Evolutionary conservation across 768 basidiomycete species (phyloP).

Genomic region (Russula emetica): DNA sequence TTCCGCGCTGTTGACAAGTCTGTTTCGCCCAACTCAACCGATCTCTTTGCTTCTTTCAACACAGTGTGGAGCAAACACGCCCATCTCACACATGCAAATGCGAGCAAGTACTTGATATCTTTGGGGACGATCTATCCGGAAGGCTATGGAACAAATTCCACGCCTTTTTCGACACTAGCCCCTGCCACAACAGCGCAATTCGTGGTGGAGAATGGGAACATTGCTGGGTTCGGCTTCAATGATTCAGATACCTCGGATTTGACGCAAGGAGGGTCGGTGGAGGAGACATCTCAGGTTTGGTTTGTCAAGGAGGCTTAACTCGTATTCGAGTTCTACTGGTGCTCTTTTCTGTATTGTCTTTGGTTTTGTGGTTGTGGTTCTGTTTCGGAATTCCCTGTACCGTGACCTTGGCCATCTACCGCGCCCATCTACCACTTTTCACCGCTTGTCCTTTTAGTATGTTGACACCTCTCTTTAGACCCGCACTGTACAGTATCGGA

Average conservation of each 20-base stretch:
- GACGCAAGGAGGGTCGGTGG: neutral
- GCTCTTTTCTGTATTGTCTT: neutral
- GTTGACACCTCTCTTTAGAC: neutral
- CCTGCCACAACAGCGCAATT: neutral
- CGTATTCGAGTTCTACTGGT: neutral
- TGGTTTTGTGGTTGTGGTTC: too few species aligned
- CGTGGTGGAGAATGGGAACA: neutral
- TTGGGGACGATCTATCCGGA: conserved; percentile 11
- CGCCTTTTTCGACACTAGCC: conserved; percentile 1
- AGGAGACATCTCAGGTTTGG: conserved; percentile 12
- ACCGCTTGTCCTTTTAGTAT: too few species aligned
- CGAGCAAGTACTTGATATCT: neutral
- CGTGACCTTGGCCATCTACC: too few species aligned
- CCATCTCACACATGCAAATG: neutral
- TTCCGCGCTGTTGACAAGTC: conserved; percentile 6
- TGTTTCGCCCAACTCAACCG: neutral
- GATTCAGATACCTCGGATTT: neutral
- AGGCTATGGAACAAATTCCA: conserved; percentile 20
- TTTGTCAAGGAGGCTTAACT: conserved; percentile 5
- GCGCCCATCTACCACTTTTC: too few species aligned
- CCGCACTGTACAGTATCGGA: too few species aligned
- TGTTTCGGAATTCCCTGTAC: too few species aligned
- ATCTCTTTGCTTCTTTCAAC: conserved; percentile 5
- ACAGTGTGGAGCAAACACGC: neutral
- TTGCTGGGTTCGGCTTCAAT: conserved; percentile 10